Evolutionary conservation across 441 rosid species (phyloP).

Genomic region (Aleurites moluccanus): DNA sequence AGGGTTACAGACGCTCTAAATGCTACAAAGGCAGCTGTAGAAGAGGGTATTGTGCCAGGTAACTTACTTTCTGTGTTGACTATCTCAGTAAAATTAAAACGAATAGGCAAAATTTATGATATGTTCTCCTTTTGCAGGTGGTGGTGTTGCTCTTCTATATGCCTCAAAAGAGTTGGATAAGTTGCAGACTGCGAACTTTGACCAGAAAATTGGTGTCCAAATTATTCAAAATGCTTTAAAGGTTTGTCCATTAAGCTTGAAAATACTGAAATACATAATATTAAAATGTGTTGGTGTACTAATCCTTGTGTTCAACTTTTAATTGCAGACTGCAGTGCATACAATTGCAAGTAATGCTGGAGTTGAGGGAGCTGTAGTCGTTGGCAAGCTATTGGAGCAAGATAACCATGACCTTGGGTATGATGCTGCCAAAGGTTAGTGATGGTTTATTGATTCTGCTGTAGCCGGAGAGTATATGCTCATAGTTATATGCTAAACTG

Average conservation of each 20-base stretch:
- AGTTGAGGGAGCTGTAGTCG: constrained; percentile 88
- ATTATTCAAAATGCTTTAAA: constrained; percentile 85
- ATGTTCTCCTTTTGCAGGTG: constrained; percentile 43
- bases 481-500: not conserved
- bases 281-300: not conserved
- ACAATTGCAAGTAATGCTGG: constrained; percentile 82
- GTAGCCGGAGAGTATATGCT: not conserved
- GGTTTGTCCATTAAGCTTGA: constrained; percentile 36
- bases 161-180: constrained; percentile 76
- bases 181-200: constrained; percentile 75
- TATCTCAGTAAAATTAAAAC: not conserved
- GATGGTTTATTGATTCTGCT: not conserved
- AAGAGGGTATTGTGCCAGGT: constrained; percentile 94
- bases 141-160: constrained; percentile 84
- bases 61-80: constrained; percentile 1
- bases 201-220: constrained; percentile 86
- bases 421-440: constrained; percentile 85
- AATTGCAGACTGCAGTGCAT: constrained; percentile 69
- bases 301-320: not conserved
- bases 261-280: not conserved
- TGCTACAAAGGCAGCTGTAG: constrained; percentile 93
- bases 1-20: constrained; percentile 89
- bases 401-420: constrained; percentile 78
- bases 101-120: not conserved
- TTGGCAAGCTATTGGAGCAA: constrained; percentile 87